These are phyloP conservation scores for Ilyonectria robusta DNA, from an alignment of 2,329 filamentous ascomycete genomes.

Conservation along the genomic window DNA sequence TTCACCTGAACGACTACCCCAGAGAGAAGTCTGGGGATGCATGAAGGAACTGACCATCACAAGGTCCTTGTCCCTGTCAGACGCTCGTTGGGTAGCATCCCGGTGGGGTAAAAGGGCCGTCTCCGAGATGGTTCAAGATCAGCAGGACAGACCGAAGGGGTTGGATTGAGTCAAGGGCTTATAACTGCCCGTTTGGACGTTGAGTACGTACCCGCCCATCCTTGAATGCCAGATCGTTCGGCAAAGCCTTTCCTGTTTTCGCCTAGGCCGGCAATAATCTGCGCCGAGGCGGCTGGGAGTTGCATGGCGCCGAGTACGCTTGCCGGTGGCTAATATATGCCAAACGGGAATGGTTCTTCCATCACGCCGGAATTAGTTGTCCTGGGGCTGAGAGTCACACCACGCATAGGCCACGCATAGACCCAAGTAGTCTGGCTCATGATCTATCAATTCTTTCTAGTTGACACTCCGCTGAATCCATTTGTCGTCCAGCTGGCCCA, in stretches of 20 bases:
- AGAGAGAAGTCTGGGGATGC: neutral
- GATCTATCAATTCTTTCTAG: neutral
- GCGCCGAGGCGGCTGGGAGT: neutral
- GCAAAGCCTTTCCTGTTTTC: neutral
- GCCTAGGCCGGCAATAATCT: neutral
- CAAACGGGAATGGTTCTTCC: neutral
- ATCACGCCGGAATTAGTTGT: neutral
- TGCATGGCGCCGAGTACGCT: neutral
- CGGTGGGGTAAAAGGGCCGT: neutral
- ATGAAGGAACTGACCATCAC: neutral
- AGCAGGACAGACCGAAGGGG: neutral
- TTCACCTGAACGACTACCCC: neutral
- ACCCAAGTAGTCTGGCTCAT: neutral
- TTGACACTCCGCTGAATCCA: slow-evolving; percentile 26
- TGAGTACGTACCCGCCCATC: neutral
- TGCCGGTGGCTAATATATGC: neutral
- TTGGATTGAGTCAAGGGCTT: neutral
- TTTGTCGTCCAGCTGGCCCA: slow-evolving; percentile 29
- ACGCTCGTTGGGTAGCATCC: neutral
- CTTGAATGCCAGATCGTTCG: neutral
- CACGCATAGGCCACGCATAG: neutral
- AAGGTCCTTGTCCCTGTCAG: neutral
- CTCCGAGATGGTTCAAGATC: neutral
- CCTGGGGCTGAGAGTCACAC: neutral
- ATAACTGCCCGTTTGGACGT: neutral